Evolutionary conservation across 2,329 filamentous ascomycete species (phyloP).

Genomic region (Xylariaceae sp.): DNA sequence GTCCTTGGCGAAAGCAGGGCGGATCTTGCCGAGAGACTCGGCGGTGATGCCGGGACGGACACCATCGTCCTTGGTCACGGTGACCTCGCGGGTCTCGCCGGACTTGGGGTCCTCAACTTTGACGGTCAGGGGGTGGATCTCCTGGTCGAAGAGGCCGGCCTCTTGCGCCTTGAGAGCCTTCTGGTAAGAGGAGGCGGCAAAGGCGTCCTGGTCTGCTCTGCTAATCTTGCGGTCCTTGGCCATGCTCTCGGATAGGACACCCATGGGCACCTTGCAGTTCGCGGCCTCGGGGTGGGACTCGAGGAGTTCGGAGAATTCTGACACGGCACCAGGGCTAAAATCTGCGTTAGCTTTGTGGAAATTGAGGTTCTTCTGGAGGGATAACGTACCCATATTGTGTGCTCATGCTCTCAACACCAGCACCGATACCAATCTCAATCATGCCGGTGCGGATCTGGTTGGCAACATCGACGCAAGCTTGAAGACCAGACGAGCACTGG

Average conservation of each 20-base stretch:
- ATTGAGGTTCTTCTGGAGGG: not conserved
- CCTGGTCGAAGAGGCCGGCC: slow-evolving; percentile 83
- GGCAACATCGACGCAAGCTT: slow-evolving; percentile 89
- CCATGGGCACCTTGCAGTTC: slow-evolving; percentile 98
- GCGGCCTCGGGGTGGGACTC: slow-evolving; percentile 74
- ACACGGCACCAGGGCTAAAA: slow-evolving; percentile 69
- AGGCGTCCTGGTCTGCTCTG: slow-evolving; percentile 77
- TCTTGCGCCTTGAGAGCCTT: slow-evolving; percentile 84
- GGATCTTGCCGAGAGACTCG: slow-evolving; percentile 87
- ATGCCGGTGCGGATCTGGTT: slow-evolving; percentile 87
- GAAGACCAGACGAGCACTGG: slow-evolving; percentile 89
- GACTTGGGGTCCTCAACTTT: slow-evolving; percentile 89
- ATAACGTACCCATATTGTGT: slow-evolving; percentile 72
- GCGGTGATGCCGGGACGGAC: slow-evolving; percentile 78
- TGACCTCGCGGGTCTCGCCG: slow-evolving; percentile 76
- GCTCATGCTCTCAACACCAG: slow-evolving; percentile 95
- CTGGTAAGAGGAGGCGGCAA: slow-evolving; percentile 87
- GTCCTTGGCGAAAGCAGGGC: slow-evolving; percentile 82
- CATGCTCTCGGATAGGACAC: slow-evolving; percentile 89
- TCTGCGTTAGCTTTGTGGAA: slow-evolving; percentile 4
- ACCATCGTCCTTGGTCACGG: slow-evolving; percentile 81
- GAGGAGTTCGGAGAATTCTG: slow-evolving; percentile 87
- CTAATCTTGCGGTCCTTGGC: slow-evolving; percentile 73
- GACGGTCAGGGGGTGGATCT: slow-evolving; percentile 82
- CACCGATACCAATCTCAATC: slow-evolving; percentile 92